Conservation (phyloP, 1,284 basidiomycete species). For the Laetiporus sulphureus region DNA sequence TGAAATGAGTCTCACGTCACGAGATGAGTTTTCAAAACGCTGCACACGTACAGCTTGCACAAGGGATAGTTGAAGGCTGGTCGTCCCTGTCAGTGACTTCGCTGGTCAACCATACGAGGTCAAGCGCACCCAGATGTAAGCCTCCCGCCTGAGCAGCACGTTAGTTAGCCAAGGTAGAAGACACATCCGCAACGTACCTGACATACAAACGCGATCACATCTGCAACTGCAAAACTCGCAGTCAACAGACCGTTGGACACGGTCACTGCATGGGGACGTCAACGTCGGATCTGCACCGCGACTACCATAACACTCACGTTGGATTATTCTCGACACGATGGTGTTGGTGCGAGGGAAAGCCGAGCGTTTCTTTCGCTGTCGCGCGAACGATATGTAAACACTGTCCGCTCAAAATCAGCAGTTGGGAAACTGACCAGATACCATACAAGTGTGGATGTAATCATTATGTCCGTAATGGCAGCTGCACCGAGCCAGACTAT, state of each 20-base stretch:
- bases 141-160: not conserved
- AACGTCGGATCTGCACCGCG: not conserved
- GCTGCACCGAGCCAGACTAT: constrained; percentile 10
- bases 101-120: not conserved
- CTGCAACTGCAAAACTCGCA: constrained; percentile 5
- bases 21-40: not conserved
- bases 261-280: constrained; percentile 1
- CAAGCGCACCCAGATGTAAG: not conserved
- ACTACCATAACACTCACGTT: not conserved
- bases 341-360: constrained; percentile 2
- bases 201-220: constrained; percentile 1
- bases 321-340: constrained; percentile 2
- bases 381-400: too few relatives aligned
- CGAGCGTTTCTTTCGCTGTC: constrained; percentile 2
- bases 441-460: constrained; percentile 5
- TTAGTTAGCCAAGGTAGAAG: not conserved
- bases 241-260: constrained; percentile 6
- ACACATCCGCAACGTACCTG: not conserved
- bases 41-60: constrained; percentile 2
- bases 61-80: constrained; percentile 5
- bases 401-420: not conserved
- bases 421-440: constrained; percentile 4
- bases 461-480: constrained; percentile 7
- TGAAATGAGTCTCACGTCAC: not conserved
- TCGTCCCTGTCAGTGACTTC: not conserved